A percentile compares a stretch with the other conserved stretches of the same genome.
These are phyloP conservation scores for Citrus maxima DNA, from an alignment of 345 rosid species.

Conservation along the genomic window DNA sequence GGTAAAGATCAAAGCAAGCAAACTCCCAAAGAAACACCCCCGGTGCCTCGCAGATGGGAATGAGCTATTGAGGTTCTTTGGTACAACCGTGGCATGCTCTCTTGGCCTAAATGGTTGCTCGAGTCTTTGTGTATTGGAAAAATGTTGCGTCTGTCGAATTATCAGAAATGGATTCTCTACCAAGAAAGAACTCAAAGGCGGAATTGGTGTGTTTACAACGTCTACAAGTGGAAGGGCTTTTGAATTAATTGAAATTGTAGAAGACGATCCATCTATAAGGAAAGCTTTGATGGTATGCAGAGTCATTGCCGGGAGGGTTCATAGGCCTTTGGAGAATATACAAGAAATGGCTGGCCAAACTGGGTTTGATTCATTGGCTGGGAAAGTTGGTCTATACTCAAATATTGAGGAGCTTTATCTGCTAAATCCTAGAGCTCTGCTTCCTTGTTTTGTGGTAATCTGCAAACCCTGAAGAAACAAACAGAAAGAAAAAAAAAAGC, in stretches of 20 bases:
- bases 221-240: constrained; percentile 94
- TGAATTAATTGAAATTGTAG: constrained; percentile 48
- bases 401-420: constrained; percentile 95
- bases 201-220: constrained; percentile 90
- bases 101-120: constrained; percentile 83
- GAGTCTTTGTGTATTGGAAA: constrained; percentile 70
- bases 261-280: constrained; percentile 47
- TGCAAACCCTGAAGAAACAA: constrained; percentile 60
- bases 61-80: constrained; percentile 87
- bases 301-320: constrained; percentile 97
- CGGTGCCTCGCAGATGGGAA: constrained; percentile 96
- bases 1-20: constrained; percentile 81
- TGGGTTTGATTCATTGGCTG: constrained; percentile 96
- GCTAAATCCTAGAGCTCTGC: constrained; percentile 89
- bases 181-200: constrained; percentile 73
- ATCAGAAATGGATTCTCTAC: constrained; percentile 74
- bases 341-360: constrained; percentile 76
- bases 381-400: constrained; percentile 88
- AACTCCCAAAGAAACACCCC: constrained; percentile 85
- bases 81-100: constrained; percentile 82
- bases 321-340: constrained; percentile 83
- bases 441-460: constrained; percentile 86
- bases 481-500: background rate
- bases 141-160: constrained; percentile 78
- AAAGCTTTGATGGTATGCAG: constrained; percentile 92